Base-by-base conservation (phyloP, 768 basidiomycete species). In the Brasilioporus rufonigricans region DNA sequence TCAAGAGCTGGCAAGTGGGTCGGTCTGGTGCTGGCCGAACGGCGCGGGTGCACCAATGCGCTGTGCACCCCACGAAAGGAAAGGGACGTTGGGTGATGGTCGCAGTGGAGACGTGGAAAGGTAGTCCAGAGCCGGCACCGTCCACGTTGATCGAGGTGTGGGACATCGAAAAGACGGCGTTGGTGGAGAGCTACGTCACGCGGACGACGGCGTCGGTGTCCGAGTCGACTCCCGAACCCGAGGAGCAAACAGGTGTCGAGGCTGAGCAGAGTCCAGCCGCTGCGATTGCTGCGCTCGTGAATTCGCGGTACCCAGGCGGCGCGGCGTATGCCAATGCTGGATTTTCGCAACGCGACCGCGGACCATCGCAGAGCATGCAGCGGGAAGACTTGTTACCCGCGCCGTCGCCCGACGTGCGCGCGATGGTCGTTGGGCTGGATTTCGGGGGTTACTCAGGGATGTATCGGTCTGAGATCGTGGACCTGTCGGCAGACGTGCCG, bases 1-100 rank as follows among this genome's bases (percentile, higher is more conserved):
- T 98, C 59, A 90, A 89, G 68, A 91, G 86, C 56, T 98, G 96
- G 95, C 83, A 85, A 63, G 85, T 85, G 8, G 85, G 85, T 11
- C 76, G 77, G 7, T 77, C 81, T 4, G 74, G 78, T 12, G 74
- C 75, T 2, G 82, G 82, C 2, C 72, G 76, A 36, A 75, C 78
- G 8, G 79, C 78, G 3, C 80, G 83, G 35, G 81, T 95, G 23
- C 80, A 91, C 56, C 86, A 92, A 63, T 86, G 86, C 59, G 80
- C 78, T 13, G 75, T 94, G 0, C 96, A 98, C 63, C 96, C 95
- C 0, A 82, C 87, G 0, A 91, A 86, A 64, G 93, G 93, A 19
- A 83, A 84, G 56, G 93, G 93, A 0, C 85, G 87, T 45, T 98
- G 93, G 93, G 77, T 98, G 43, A 84, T 97, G 70, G 89, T 97